Conservation (phyloP, 257 asterid species). For the Solanum tacnaense region DNA sequence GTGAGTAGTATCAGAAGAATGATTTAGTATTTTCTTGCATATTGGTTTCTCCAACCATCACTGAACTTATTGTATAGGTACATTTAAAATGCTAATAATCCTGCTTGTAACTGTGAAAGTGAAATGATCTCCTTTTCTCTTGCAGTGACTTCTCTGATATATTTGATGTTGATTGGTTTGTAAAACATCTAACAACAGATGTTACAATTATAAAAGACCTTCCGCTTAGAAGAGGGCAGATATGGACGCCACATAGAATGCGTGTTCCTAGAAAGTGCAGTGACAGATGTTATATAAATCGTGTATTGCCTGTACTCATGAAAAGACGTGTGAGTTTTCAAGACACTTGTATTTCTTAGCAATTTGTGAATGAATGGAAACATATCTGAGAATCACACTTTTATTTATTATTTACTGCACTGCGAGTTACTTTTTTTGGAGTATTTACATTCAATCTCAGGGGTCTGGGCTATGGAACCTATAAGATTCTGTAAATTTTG, state of each 20-base stretch:
- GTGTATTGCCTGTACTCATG: conserved; percentile 67
- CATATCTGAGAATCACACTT: background rate
- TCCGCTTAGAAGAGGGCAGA: conserved; percentile 62
- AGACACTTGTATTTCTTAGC: background rate
- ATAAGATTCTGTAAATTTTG: background rate
- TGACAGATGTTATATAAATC: conserved; percentile 61
- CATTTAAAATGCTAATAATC: background rate
- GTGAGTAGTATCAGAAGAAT: conserved; percentile 23
- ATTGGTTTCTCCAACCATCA: background rate
- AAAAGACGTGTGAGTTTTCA: conserved; percentile 64
- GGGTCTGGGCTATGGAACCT: background rate
- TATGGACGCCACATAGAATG: conserved; percentile 75
- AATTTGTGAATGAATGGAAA: background rate
- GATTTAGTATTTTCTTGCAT: background rate
- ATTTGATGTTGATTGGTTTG: conserved; percentile 78
- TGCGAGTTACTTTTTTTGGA: background rate
- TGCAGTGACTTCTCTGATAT: conserved; percentile 93
- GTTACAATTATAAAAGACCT: conserved; percentile 70
- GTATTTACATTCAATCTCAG: background rate
- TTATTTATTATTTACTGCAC: background rate
- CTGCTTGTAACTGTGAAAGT: background rate
- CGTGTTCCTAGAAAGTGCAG: conserved; percentile 95
- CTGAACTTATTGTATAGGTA: background rate
- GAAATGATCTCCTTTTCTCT: conserved; percentile 10
- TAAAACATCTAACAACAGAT: conserved; percentile 62